Evolutionary conservation across 768 basidiomycete genomes (phyloP), one percentile per base, ranked within the genome.

Genomic region (Guyanaporus albipodus): DNA sequence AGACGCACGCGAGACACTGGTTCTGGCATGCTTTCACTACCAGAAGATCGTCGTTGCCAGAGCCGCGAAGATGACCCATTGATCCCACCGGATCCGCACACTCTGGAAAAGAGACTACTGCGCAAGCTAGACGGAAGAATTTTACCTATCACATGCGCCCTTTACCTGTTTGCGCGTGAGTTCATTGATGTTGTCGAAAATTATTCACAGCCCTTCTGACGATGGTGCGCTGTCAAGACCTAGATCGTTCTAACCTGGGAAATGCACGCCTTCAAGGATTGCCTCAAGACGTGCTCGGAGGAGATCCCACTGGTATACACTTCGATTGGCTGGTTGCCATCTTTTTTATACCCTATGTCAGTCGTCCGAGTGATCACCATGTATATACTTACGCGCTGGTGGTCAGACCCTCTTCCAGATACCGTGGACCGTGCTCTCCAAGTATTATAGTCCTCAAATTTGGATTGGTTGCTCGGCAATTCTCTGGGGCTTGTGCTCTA

Each of bases 311-410:
- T 0, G 86, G 87, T 1, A 52, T 72, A 22, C 69, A 80, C n/a
- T 89, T 86, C 57, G 86, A 86, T 60, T 88, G 85, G 87, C 65
- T 87, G 35, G 85, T 82, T 47, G 83, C 86, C 1, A 73, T 75
- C 8, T 91, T 90, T 67, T 90, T 83, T 67, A 80, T 90, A 64
- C 80, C 88, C 52, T 90, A 89, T 61, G 86, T 84, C 46, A 47
- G 77, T 67, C 14, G 15, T 2, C 2, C 22, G 21, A 10, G 26
- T 34, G 8, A 5, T 17, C 42, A 19, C n/a, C n/a, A 8, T 19
- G n/a, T 23, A 8, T 27, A 6, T 8, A 15, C 45, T 61, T 8
- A 56, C 36, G 4, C 19, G 11, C 17, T 14, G 2, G 8, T 36
- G 44, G 12, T 38, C 56, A 89, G 85, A 84, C 88, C 45, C 44